A percentile compares a stretch with the other conserved stretches of the same genome.
phyloP scores from a whole-genome alignment of 1,284 basidiomycete genomes.

The Rhodotorula mucilaginosa region DNA sequence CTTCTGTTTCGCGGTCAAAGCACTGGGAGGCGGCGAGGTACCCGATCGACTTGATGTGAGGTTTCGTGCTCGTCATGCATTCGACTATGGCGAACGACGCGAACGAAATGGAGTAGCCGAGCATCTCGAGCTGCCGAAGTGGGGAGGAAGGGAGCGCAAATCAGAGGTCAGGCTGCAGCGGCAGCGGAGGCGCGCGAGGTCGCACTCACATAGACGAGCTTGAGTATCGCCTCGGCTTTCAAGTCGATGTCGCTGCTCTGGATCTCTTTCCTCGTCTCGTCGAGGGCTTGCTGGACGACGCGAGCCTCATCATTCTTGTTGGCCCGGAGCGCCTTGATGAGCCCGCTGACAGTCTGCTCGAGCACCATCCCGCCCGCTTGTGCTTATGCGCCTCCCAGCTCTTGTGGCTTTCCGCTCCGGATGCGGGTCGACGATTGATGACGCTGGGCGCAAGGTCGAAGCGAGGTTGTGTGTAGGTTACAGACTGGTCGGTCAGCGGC shows the following conservation, averaged over 20 bases:
- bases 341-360: slow-evolving; percentile 20
- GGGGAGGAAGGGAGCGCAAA: not conserved
- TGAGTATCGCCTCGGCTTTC: slow-evolving; percentile 91
- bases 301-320: slow-evolving; percentile 51
- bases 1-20: slow-evolving; percentile 90
- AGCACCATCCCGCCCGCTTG: not conserved
- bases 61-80: slow-evolving; percentile 89
- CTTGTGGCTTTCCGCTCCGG: not conserved
- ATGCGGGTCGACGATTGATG: too few species aligned
- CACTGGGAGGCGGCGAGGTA: slow-evolving; percentile 93
- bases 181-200: too few species aligned
- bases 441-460: too few species aligned
- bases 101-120: slow-evolving; percentile 86
- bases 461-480: too few species aligned
- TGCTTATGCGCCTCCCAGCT: not conserved
- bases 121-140: slow-evolving; percentile 73
- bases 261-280: slow-evolving; percentile 84
- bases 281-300: slow-evolving; percentile 54
- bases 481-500: too few species aligned
- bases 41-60: slow-evolving; percentile 91
- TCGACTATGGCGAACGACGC: slow-evolving; percentile 92
- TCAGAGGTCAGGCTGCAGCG: not conserved
- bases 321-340: slow-evolving; percentile 46
- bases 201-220: slow-evolving; percentile 91
- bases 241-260: slow-evolving; percentile 93